These are phyloP conservation scores for Chlorella sp. DNA, from an alignment of 139 green algal species.

Conservation along the genomic window DNA sequence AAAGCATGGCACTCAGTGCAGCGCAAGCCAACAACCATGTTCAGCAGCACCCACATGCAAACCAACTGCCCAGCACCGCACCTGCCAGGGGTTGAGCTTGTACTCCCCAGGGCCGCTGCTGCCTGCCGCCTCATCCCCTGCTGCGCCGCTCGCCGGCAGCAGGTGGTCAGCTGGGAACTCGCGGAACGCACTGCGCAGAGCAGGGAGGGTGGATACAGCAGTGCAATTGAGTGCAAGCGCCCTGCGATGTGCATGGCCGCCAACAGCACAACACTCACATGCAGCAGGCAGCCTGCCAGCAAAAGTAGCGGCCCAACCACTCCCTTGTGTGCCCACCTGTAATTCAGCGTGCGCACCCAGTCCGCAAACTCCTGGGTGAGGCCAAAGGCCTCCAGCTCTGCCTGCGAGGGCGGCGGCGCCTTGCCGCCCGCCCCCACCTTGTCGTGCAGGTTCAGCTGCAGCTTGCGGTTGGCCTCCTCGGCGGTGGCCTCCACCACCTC, in stretches of 20 bases:
- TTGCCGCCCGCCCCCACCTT: slow-evolving; percentile 13
- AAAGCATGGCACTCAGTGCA: no score
- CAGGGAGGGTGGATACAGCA: no score
- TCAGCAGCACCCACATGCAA: neutral
- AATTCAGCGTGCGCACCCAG: slow-evolving; percentile 68
- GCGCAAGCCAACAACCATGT: no score
- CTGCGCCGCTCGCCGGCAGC: neutral
- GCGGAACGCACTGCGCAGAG: slow-evolving; percentile 14
- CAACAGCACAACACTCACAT: no score
- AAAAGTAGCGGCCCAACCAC: neutral
- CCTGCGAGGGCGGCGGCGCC: neutral
- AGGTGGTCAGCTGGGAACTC: slow-evolving; percentile 62
- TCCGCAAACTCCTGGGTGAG: slow-evolving; percentile 63
- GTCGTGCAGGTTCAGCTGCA: slow-evolving; percentile 44
- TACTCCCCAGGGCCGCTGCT: slow-evolving; percentile 13
- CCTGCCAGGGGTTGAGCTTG: slow-evolving; percentile 72
- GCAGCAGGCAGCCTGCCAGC: no score
- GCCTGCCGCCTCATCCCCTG: neutral
- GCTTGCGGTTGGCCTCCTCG: slow-evolving; percentile 45
- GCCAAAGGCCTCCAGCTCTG: slow-evolving; percentile 55
- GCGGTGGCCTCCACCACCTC: slow-evolving; percentile 44
- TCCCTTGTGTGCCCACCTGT: slow-evolving; percentile 54
- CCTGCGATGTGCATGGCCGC: no score
- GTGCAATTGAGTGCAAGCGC: no score
- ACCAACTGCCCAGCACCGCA: neutral